Conservation (phyloP, 352 stramenopile species). For the Phytophthora hybrid region DNA sequence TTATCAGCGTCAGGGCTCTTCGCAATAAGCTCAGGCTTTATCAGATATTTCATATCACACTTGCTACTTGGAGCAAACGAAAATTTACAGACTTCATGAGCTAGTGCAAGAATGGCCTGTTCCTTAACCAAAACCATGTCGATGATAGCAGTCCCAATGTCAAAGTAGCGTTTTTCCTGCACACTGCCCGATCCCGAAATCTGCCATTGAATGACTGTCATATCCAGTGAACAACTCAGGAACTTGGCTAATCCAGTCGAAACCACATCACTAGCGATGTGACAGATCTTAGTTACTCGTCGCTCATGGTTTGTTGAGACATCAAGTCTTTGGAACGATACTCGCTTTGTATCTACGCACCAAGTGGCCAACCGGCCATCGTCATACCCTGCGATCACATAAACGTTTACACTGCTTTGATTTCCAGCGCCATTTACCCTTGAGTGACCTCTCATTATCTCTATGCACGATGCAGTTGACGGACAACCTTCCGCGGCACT, state of each 20-base stretch:
- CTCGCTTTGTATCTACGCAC: constrained; percentile 24
- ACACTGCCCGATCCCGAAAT: constrained; percentile 38
- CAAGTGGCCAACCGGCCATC: constrained; percentile 62
- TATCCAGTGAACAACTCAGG: constrained; percentile 64
- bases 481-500: constrained; percentile 37
- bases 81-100: constrained; percentile 55
- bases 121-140: constrained; percentile 48
- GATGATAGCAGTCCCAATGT: constrained; percentile 60
- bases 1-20: constrained; percentile 1
- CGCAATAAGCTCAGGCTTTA: constrained; percentile 4
- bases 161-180: constrained; percentile 68
- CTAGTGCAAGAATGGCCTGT: constrained; percentile 39
- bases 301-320: constrained; percentile 53
- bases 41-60: constrained; percentile 15
- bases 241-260: constrained; percentile 30
- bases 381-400: constrained; percentile 58
- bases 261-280: constrained; percentile 13
- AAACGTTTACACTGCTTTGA: not conserved
- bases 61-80: constrained; percentile 21
- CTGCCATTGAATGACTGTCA: constrained; percentile 70
- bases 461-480: constrained; percentile 50
- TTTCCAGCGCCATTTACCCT: not conserved
- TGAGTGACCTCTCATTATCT: constrained; percentile 22
- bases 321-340: constrained; percentile 37
- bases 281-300: constrained; percentile 46